Evolutionary conservation across 257 asterid genomes (phyloP).

Genomic region (Solanum neorickii): DNA sequence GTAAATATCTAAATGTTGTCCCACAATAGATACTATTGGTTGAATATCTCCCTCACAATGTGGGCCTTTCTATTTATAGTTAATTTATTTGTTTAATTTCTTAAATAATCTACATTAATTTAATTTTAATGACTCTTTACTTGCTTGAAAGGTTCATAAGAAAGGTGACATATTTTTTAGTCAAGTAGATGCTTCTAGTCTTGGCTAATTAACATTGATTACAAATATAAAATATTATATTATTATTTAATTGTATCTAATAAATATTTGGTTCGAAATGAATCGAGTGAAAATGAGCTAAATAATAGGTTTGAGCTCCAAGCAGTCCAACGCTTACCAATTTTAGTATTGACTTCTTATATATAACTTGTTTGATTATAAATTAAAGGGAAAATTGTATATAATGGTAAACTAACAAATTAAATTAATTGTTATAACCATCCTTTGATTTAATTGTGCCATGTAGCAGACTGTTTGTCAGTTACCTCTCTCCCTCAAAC

Average conservation of each 20-base stretch:
- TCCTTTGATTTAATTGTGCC: no score
- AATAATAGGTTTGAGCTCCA: neutral
- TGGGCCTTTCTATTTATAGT: neutral
- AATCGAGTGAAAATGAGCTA: neutral
- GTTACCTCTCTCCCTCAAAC: no score
- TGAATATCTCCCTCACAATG: neutral
- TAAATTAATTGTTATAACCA: no score
- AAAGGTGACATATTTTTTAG: neutral
- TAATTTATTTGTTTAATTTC: neutral
- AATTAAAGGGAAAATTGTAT: neutral
- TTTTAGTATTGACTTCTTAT: neutral
- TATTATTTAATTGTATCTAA: neutral
- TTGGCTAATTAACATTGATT: neutral
- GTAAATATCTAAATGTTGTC: neutral
- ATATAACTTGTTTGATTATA: neutral
- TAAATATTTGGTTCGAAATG: neutral
- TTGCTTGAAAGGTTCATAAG: neutral
- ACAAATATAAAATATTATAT: neutral
- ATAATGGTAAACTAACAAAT: no score
- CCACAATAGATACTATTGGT: neutral
- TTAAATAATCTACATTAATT: neutral
- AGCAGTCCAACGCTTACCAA: neutral
- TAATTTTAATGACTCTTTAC: neutral
- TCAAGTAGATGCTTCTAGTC: neutral
- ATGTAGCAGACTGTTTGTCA: no score